Percentiles rank a stretch among this genome's conserved stretches.
phyloP scores from a whole-genome alignment of 2,329 filamentous ascomycete genomes.

The Cytospora schulzeri region DNA sequence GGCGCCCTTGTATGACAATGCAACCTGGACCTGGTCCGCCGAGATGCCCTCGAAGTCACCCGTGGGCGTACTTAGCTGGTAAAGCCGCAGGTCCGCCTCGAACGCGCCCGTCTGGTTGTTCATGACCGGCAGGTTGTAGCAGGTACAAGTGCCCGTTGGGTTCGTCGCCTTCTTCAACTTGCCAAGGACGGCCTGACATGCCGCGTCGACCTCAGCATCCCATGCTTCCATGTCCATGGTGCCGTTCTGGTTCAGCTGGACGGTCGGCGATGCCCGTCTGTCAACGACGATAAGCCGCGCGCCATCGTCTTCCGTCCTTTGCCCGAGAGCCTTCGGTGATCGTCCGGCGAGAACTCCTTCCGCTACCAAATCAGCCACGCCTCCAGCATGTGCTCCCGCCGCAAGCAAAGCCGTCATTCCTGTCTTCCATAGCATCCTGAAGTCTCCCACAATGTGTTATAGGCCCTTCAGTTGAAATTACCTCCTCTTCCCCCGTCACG shows the following conservation, averaged over 20 bases:
- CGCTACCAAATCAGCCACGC: slow-evolving; percentile 34
- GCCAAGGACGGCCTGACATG: slow-evolving; percentile 61
- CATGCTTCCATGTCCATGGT: slow-evolving; percentile 58
- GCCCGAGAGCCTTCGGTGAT: slow-evolving; percentile 33
- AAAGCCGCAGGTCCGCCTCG: slow-evolving; percentile 75
- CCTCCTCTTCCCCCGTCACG: neutral
- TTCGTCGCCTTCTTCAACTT: slow-evolving; percentile 64
- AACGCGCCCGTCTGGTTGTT: slow-evolving; percentile 70
- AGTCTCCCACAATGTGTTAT: slow-evolving; percentile 14
- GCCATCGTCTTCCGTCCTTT: slow-evolving; percentile 35
- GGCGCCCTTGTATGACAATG: slow-evolving; percentile 57
- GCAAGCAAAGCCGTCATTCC: slow-evolving; percentile 40
- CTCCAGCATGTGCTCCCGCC: slow-evolving; percentile 40
- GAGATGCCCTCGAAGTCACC: slow-evolving; percentile 56
- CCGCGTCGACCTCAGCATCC: slow-evolving; percentile 56
- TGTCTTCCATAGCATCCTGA: slow-evolving; percentile 43
- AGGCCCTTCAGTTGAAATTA: slow-evolving; percentile 1
- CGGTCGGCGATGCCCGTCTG: slow-evolving; percentile 33
- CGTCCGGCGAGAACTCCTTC: slow-evolving; percentile 32
- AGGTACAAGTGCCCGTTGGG: slow-evolving; percentile 75
- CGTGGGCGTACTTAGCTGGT: slow-evolving; percentile 64
- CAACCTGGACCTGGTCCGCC: slow-evolving; percentile 55
- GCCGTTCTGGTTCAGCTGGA: slow-evolving; percentile 45
- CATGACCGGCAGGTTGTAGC: slow-evolving; percentile 78
- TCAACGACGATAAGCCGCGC: slow-evolving; percentile 30